Percentiles rank a stretch among this genome's conserved stretches.
phyloP scores from a whole-genome alignment of 345 rosid species.

The thale cress (Arabidopsis thaliana) region DNA sequence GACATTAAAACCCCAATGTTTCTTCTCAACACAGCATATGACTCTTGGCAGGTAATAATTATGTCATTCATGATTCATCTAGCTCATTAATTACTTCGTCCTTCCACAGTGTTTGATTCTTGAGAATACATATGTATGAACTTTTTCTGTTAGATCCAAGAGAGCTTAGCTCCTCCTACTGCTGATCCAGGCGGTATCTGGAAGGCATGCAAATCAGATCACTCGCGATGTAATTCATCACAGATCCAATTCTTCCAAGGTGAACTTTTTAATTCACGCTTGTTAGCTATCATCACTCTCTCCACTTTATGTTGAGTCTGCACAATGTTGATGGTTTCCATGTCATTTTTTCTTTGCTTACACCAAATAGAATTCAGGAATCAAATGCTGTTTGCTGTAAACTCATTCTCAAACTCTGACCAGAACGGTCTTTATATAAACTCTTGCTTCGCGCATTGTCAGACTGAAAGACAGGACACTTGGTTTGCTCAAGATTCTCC shows the following conservation, averaged over 20 bases:
- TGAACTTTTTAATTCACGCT: slow-evolving; percentile 25
- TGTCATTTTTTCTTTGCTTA: neutral
- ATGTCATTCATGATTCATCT: neutral
- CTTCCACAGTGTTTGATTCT: slow-evolving; percentile 22
- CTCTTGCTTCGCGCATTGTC: slow-evolving; percentile 96
- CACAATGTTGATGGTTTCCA: slow-evolving; percentile 25
- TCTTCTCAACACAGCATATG: slow-evolving; percentile 84
- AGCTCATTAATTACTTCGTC: slow-evolving; percentile 10
- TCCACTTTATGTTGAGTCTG: slow-evolving; percentile 12
- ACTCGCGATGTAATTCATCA: slow-evolving; percentile 61
- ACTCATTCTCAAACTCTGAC: slow-evolving; percentile 55
- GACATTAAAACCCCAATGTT: slow-evolving; percentile 75
- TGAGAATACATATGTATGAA: neutral
- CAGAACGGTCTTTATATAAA: slow-evolving; percentile 86
- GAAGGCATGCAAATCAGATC: slow-evolving; percentile 65
- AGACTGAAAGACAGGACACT: slow-evolving; percentile 84
- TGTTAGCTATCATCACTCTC: neutral
- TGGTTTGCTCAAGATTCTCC: slow-evolving; percentile 90
- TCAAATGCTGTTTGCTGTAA: slow-evolving; percentile 67
- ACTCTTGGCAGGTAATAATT: slow-evolving; percentile 76
- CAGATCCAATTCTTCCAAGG: slow-evolving; percentile 80
- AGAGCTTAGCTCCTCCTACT: slow-evolving; percentile 71
- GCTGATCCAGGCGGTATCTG: slow-evolving; percentile 81
- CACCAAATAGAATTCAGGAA: slow-evolving; percentile 70
- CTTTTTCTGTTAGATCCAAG: slow-evolving; percentile 56